Conservation (phyloP, 345 rosid species). For the Populus davidiana region DNA sequence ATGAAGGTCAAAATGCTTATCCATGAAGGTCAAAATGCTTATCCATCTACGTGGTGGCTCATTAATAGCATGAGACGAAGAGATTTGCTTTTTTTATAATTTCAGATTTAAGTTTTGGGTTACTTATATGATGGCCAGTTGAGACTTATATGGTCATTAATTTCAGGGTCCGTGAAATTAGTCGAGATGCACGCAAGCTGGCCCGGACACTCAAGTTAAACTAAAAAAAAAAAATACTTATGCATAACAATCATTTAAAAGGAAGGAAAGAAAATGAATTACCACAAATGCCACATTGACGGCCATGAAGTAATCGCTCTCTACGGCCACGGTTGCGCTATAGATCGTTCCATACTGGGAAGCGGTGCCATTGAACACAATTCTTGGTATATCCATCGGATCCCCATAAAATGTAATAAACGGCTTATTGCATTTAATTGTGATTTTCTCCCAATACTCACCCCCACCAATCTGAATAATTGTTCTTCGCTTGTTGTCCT, state of each 20-base stretch:
- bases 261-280: not conserved
- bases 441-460: constrained; percentile 31
- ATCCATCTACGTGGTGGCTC: too few species aligned
- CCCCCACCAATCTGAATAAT: constrained; percentile 23
- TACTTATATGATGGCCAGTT: too few species aligned
- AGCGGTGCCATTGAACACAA: constrained; percentile 31
- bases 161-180: too few species aligned
- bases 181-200: too few species aligned
- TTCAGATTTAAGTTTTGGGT: too few species aligned
- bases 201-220: too few species aligned
- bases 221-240: too few species aligned
- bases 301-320: constrained; percentile 35
- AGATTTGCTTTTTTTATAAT: too few species aligned
- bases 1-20: not conserved
- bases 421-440: not conserved
- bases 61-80: too few species aligned
- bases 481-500: not conserved
- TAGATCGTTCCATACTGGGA: constrained; percentile 27
- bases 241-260: not conserved
- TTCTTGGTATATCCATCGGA: constrained; percentile 20
- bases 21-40: too few species aligned
- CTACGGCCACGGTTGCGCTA: constrained; percentile 36
- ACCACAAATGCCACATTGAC: constrained; percentile 30
- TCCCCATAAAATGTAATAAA: constrained; percentile 30
- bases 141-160: too few species aligned